phyloP scores from a whole-genome alignment of 768 basidiomycete species.

The Serendipita vermifera region DNA sequence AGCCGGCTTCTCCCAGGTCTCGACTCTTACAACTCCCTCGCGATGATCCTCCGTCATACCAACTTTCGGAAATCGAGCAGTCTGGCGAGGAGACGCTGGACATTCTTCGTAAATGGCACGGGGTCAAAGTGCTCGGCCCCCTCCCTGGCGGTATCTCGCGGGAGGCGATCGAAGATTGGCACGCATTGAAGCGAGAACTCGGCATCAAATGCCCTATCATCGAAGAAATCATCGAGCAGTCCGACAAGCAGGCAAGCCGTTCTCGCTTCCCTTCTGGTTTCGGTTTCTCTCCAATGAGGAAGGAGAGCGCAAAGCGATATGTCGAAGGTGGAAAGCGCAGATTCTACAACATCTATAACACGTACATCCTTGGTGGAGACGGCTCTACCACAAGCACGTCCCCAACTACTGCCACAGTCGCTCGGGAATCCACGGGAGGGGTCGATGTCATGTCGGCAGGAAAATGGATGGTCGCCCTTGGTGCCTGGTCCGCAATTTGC shows the following conservation, averaged over 20 bases:
- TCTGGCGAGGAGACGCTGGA: slow-evolving; percentile 33
- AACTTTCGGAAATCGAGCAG: slow-evolving; percentile 26
- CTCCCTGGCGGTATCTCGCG: slow-evolving; percentile 44
- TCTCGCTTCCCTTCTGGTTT: slow-evolving; percentile 1
- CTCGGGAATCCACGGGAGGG: slow-evolving; percentile 34
- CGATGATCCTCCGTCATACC: slow-evolving; percentile 50
- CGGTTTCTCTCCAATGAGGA: slow-evolving; percentile 10
- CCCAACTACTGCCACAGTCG: slow-evolving; percentile 23
- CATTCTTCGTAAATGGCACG: slow-evolving; percentile 58
- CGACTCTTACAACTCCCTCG: slow-evolving; percentile 17
- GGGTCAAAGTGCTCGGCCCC: slow-evolving; percentile 35
- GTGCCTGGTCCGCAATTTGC: slow-evolving; percentile 27
- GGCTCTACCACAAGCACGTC: slow-evolving; percentile 26
- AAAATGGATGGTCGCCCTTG: slow-evolving; percentile 5
- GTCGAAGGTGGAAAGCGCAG: slow-evolving; percentile 27
- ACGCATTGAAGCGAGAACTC: slow-evolving; percentile 61
- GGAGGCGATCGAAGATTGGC: slow-evolving; percentile 64
- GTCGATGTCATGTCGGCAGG: not conserved
- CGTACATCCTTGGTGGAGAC: slow-evolving; percentile 37
- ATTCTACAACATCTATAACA: slow-evolving; percentile 84
- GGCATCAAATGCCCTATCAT: slow-evolving; percentile 67
- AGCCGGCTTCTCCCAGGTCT: slow-evolving; percentile 23
- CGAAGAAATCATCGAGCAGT: slow-evolving; percentile 50
- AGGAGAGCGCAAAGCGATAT: slow-evolving; percentile 18
- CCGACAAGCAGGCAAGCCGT: slow-evolving; percentile 12